Conservation (phyloP, 2,329 filamentous ascomycete species). For the Fusarium nanum region DNA sequence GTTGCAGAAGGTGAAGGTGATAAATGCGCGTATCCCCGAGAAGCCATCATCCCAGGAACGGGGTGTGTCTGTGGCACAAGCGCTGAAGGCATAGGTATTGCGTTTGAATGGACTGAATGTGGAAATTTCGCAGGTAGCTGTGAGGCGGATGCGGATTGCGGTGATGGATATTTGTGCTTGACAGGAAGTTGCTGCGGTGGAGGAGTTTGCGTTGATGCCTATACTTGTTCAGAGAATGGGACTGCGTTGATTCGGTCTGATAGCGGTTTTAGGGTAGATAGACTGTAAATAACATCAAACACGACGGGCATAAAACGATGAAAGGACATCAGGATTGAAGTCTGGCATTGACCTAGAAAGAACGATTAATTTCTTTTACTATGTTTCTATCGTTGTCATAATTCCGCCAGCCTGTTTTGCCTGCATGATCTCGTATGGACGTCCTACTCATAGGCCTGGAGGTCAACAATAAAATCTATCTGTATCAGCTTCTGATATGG, state of each 20-base stretch:
- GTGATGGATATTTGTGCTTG: constrained; percentile 47
- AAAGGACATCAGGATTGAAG: no score
- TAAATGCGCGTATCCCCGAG: constrained; percentile 48
- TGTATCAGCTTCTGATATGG: not conserved
- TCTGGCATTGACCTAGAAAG: not conserved
- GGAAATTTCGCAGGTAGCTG: constrained; percentile 50
- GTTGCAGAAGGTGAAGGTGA: constrained; percentile 38
- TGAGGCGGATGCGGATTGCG: constrained; percentile 39
- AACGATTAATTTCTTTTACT: not conserved
- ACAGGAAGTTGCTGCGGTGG: constrained; percentile 52
- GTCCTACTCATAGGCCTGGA: not conserved
- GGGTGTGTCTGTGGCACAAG: constrained; percentile 53
- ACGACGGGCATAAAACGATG: not conserved
- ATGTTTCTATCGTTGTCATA: not conserved
- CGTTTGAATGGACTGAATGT: constrained; percentile 52
- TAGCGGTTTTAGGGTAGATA: constrained; percentile 36
- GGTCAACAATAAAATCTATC: not conserved
- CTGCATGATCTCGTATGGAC: not conserved
- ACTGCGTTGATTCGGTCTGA: constrained; percentile 45
- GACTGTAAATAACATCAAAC: not conserved
- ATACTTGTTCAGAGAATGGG: constrained; percentile 52
- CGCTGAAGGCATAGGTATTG: constrained; percentile 41
- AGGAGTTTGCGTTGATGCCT: constrained; percentile 53
- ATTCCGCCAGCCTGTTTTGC: not conserved
- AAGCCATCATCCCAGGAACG: constrained; percentile 47